phyloP scores from a whole-genome alignment of 257 asterid species.

The Lycium ferocissimum region DNA sequence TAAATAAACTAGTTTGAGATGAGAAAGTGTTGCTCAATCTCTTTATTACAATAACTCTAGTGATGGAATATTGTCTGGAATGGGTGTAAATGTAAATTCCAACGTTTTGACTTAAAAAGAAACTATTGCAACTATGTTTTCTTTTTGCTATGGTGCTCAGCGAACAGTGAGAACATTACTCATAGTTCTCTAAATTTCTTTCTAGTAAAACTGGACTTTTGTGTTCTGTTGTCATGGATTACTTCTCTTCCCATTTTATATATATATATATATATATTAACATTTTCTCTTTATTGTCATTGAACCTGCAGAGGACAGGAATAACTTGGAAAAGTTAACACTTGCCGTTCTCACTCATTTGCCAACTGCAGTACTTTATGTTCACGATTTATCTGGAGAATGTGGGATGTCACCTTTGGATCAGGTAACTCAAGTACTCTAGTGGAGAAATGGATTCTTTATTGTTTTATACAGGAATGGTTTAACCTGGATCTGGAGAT shows the following conservation, averaged over 20 bases:
- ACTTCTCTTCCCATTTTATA: constrained; percentile 20
- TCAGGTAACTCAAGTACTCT: constrained; percentile 62
- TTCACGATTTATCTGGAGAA: constrained; percentile 95
- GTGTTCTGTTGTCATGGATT: not conserved
- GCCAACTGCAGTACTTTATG: constrained; percentile 96
- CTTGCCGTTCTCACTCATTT: constrained; percentile 94
- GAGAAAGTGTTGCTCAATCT: not conserved
- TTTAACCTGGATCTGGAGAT: not conserved
- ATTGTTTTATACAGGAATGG: not conserved
- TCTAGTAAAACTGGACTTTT: not conserved
- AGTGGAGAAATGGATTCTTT: not conserved
- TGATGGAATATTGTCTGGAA: not conserved
- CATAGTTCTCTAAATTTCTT: not conserved
- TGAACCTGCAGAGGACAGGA: constrained; percentile 85
- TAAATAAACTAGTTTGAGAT: constrained; percentile 2
- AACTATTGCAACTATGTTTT: not conserved
- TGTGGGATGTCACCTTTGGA: constrained; percentile 96
- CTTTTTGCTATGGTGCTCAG: not conserved
- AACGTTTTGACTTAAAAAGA: not conserved
- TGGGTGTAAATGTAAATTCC: not conserved
- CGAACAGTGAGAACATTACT: not conserved
- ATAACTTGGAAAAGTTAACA: constrained; percentile 94
- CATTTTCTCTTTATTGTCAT: constrained; percentile 26
- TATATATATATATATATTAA: not conserved
- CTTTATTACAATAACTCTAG: not conserved